Conservation (phyloP, 1,284 basidiomycete species). For the Leccinum solheimii region DNA sequence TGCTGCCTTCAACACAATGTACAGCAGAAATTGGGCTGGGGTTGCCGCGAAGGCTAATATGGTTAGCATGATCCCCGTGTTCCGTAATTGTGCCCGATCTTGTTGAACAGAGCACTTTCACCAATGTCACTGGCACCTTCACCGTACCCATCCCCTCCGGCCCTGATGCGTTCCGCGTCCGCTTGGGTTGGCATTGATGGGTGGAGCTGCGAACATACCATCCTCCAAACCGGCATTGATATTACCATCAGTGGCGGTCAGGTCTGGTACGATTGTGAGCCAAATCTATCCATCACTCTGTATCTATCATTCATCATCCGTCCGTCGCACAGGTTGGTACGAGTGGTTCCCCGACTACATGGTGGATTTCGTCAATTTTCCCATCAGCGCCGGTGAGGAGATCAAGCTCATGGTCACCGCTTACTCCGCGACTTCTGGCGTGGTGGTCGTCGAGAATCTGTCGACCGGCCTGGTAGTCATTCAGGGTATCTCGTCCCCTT, state of each 20-base stretch:
- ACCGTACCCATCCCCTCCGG: neutral
- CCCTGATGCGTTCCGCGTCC: neutral
- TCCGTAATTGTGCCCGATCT: neutral
- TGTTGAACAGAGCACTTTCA: neutral
- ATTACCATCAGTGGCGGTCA: neutral
- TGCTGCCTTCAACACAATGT: neutral
- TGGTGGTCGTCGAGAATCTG: neutral
- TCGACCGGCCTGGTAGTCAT: neutral
- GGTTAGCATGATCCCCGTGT: neutral
- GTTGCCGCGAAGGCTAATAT: neutral
- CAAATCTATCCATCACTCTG: neutral
- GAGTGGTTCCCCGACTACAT: neutral
- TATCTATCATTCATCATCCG: neutral
- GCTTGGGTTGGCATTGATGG: neutral
- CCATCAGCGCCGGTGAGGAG: neutral
- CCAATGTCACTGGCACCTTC: neutral
- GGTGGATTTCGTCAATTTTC: neutral
- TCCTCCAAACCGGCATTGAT: neutral
- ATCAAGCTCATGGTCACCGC: neutral
- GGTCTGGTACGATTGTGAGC: neutral
- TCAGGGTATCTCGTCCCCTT: neutral
- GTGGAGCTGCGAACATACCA: neutral
- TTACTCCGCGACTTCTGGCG: neutral
- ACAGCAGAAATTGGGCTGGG: neutral
- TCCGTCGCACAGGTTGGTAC: neutral